Base-by-base conservation (phyloP, 306 rosid genomes). In the Castanea crenata region DNA sequence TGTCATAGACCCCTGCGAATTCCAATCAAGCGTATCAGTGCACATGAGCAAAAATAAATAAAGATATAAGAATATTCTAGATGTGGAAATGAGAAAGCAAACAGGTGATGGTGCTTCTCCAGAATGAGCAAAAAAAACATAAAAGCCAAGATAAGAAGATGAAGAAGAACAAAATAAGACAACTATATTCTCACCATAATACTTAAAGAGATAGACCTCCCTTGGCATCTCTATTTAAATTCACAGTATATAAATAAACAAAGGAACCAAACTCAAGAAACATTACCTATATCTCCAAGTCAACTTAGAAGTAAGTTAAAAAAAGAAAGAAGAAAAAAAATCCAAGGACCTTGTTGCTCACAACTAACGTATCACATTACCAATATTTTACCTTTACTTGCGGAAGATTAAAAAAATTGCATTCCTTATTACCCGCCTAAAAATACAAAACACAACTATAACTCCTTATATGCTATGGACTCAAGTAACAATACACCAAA, bases 1-100 rank as follows among this genome's bases (percentile, higher is more conserved):
- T 11, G 49, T 79, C 71, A 79, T 51, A 79, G 77, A 72, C 82
- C 82, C 82, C 82, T 79, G 72, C 72, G 32, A 71, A 20, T 49
- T 29, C 77, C 72, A 79, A 58, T 18, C 27, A 9, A 61, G 38
- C 64, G 11, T 12, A 15, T 31, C 15, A 63, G 51, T 63, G 14
- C 25, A 14, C 11, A n/a, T 21, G 72, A 77, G 75, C 38, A 35
- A 46, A 38, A 21, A 29, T 46, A 46, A 38, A 25, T 41, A 41
- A 46, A 3, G 23, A 61, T 5, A 12, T 3, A 49, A 20, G 23
- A 58, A 16, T 9, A 44, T 3, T 44, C 21, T 49, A 11, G 16
- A 49, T 25, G 35, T 71, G 56, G 15, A 12, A 11, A 69, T 71
- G 8, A 9, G 20, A 5, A 12, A 21, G 56, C 16, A 49, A 71